Percentiles rank a stretch among this genome's conserved stretches.
Conservation (phyloP, 192 early-diverging fungal genomes). For the Paraglomus occultum region DNA sequence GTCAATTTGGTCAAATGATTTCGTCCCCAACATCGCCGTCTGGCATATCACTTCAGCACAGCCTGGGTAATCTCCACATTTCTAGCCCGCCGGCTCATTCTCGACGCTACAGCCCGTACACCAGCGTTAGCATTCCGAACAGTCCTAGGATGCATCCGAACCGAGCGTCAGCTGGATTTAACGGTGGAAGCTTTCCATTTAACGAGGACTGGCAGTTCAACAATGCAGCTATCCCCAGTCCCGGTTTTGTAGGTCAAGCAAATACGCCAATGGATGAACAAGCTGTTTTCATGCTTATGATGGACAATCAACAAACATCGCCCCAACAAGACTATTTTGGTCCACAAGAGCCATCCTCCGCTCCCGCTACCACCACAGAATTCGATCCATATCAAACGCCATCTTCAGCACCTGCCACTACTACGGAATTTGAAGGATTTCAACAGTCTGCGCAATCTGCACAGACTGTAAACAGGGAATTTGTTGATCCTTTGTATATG, state of each 20-base stretch:
- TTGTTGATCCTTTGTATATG: background rate
- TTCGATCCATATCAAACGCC: conserved; percentile 29
- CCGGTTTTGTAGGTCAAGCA: conserved; percentile 11
- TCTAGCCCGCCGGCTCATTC: conserved; percentile 39
- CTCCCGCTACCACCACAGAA: conserved; percentile 31
- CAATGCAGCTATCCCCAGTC: conserved; percentile 3
- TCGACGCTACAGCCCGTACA: conserved; percentile 27
- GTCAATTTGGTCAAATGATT: conserved; percentile 27
- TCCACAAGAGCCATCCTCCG: conserved; percentile 29
- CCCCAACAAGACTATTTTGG: conserved; percentile 1
- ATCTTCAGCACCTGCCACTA: conserved; percentile 24
- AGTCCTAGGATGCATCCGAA: conserved; percentile 32
- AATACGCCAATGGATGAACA: conserved; percentile 5
- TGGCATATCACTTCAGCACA: conserved; percentile 35
- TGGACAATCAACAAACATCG: background rate
- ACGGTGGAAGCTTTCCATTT: conserved; percentile 16
- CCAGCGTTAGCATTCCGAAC: conserved; percentile 32
- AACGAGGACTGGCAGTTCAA: conserved; percentile 21
- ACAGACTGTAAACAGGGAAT: conserved; percentile 22
- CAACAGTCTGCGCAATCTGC: conserved; percentile 27
- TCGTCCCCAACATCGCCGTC: conserved; percentile 27
- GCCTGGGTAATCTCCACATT: conserved; percentile 42
- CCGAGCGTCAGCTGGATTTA: conserved; percentile 21
- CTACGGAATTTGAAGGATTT: conserved; percentile 2
- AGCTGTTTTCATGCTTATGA: conserved; percentile 2